These are phyloP conservation scores for Allium cepa DNA, from an alignment of 106 monocot genomes.

Conservation along the genomic window DNA sequence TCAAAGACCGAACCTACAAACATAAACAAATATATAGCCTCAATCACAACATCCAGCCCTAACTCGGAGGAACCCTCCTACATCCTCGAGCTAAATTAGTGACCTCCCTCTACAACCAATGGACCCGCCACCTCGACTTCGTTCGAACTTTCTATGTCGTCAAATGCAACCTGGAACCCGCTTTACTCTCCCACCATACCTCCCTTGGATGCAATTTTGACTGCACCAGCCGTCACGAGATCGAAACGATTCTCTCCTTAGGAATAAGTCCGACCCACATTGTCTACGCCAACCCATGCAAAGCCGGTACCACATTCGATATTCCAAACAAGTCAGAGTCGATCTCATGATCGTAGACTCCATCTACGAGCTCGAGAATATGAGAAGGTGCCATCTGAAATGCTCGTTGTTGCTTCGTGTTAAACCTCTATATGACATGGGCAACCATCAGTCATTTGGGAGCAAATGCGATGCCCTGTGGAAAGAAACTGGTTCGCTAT, in stretches of 20 bases:
- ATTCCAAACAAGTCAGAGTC: conserved; percentile 1
- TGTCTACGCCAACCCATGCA: conserved; percentile 26
- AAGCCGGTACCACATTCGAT: conserved; percentile 17
- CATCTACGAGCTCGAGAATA: conserved; percentile 8
- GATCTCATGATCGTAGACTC: conserved; percentile 16
- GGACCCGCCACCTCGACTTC: background rate
- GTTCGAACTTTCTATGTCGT: conserved; percentile 14
- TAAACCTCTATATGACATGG: background rate
- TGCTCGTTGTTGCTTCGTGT: conserved; percentile 1
- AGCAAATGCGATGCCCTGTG: conserved; percentile 6
- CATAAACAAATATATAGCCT: no score
- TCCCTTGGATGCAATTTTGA: conserved; percentile 12
- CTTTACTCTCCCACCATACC: conserved; percentile 4
- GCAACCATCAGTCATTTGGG: background rate
- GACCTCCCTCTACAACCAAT: conserved; percentile 1
- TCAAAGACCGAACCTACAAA: no score
- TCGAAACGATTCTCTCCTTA: conserved; percentile 8
- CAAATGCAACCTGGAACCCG: conserved; percentile 17
- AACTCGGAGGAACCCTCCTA: conserved; percentile 3
- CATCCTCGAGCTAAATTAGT: conserved; percentile 8
- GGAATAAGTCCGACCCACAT: conserved; percentile 2
- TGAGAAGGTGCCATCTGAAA: conserved; percentile 2
- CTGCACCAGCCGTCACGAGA: conserved; percentile 21
- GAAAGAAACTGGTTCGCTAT: background rate
- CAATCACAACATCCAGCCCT: background rate